Conservation (phyloP, 2,329 filamentous ascomycete genomes). For the Cladosporium sphaerospermum region DNA sequence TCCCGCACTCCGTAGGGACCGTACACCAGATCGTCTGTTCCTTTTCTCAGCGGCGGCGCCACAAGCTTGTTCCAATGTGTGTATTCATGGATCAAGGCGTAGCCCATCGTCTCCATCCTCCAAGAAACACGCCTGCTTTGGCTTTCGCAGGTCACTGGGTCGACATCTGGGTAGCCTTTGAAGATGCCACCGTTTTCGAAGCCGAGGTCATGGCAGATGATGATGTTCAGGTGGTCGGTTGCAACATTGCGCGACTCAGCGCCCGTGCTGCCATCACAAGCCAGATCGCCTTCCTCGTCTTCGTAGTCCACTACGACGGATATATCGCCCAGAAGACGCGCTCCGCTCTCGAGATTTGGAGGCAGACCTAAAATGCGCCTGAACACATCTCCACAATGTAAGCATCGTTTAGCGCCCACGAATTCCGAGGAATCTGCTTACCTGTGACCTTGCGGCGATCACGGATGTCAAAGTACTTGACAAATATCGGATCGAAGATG, state of each 20-base stretch:
- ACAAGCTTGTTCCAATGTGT: constrained; percentile 4
- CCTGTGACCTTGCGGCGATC: too few species aligned
- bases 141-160: neutral
- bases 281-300: neutral
- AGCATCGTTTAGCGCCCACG: too few species aligned
- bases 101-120: constrained; percentile 11
- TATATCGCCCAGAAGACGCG: too few species aligned
- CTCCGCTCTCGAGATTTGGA: too few species aligned
- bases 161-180: neutral
- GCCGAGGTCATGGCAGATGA: neutral
- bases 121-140: constrained; percentile 4
- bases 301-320: too few species aligned
- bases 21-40: constrained; percentile 1
- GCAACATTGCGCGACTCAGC: neutral
- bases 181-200: constrained; percentile 1
- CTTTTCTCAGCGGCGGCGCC: neutral
- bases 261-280: neutral
- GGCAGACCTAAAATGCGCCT: too few species aligned
- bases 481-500: too few species aligned
- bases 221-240: neutral
- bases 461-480: too few species aligned
- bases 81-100: constrained; percentile 9
- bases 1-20: neutral
- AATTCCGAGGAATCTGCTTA: too few species aligned
- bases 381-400: too few species aligned